These are phyloP conservation scores for Aspergillus affinis DNA, from an alignment of 495 filamentous ascomycete genomes.

Conservation along the genomic window DNA sequence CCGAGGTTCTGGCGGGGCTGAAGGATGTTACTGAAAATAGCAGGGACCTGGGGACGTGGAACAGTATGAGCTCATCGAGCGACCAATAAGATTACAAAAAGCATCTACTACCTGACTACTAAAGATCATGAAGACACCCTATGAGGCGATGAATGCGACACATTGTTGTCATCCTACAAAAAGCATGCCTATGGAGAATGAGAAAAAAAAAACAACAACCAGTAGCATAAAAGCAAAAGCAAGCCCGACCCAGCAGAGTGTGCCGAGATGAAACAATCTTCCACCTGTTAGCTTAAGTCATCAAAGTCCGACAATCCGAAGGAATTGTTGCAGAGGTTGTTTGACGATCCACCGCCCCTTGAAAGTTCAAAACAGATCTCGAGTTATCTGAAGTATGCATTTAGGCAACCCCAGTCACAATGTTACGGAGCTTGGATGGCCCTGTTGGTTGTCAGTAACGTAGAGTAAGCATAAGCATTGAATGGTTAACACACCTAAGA, in stretches of 20 bases:
- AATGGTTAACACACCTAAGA: conserved; percentile 31
- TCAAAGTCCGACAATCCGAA: conserved; percentile 9
- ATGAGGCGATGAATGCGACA: background rate
- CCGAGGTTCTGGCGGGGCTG: conserved; percentile 28
- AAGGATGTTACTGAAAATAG: conserved; percentile 35
- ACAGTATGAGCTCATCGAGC: conserved; percentile 1
- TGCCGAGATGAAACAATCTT: conserved; percentile 20
- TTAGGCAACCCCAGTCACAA: conserved; percentile 31
- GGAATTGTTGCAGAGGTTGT: background rate
- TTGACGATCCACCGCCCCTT: conserved; percentile 31
- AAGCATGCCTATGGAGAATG: conserved; percentile 10
- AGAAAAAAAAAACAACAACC: conserved; percentile 14
- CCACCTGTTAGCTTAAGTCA: conserved; percentile 22
- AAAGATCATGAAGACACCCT: background rate
- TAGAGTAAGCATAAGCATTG: background rate
- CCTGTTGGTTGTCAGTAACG: conserved; percentile 22
- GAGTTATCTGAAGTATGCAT: conserved; percentile 25
- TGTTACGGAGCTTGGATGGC: conserved; percentile 48
- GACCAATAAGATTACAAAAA: background rate
- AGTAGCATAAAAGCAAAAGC: conserved; percentile 12
- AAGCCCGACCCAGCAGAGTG: conserved; percentile 8
- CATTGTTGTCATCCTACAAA: conserved; percentile 2
- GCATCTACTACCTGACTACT: background rate
- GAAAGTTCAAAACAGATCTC: conserved; percentile 30
- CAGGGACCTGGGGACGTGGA: conserved; percentile 45